Evolutionary conservation across 2,329 filamentous ascomycete genomes (phyloP).

Genomic region (Paraphaeosphaeria minitans): DNA sequence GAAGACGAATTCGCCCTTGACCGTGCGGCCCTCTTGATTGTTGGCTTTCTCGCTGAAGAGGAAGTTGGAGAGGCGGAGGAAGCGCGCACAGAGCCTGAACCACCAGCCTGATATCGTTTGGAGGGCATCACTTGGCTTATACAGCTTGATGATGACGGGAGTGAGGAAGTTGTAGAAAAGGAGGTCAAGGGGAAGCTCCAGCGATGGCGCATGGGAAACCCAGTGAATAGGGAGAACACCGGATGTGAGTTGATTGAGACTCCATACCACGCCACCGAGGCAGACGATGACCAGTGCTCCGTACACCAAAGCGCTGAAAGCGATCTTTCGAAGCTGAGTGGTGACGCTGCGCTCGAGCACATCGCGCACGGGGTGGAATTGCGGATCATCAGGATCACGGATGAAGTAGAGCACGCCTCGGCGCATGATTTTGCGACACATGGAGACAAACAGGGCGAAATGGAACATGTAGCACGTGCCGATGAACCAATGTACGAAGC

Average conservation of each 20-base stretch:
- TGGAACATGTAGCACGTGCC: slow-evolving; percentile 99
- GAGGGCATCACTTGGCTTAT: slow-evolving; percentile 83
- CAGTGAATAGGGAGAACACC: slow-evolving; percentile 88
- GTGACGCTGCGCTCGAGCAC: slow-evolving; percentile 91
- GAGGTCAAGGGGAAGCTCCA: slow-evolving; percentile 93
- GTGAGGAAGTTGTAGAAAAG: slow-evolving; percentile 97
- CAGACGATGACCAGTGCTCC: slow-evolving; percentile 91
- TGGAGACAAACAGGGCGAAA: slow-evolving; percentile 96
- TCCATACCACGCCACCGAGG: slow-evolving; percentile 94
- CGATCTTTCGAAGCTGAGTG: slow-evolving; percentile 92
- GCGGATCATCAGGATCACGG: slow-evolving; percentile 95
- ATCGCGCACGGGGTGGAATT: slow-evolving; percentile 96
- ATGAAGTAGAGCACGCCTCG: slow-evolving; percentile 97
- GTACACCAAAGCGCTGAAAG: slow-evolving; percentile 95
- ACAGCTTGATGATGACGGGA: slow-evolving; percentile 80
- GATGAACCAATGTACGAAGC: slow-evolving; percentile 98
- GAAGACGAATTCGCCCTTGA: slow-evolving; percentile 60
- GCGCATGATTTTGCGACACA: slow-evolving; percentile 98
- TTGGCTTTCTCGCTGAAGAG: slow-evolving; percentile 81
- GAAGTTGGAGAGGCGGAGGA: slow-evolving; percentile 85
- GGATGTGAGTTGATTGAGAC: slow-evolving; percentile 70
- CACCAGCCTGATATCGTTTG: slow-evolving; percentile 93
- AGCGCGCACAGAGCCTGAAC: slow-evolving; percentile 84
- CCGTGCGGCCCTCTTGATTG: slow-evolving; percentile 79
- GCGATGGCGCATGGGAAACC: slow-evolving; percentile 86